Conservation (phyloP, 768 basidiomycete species). For the Russula brevipes region DNA sequence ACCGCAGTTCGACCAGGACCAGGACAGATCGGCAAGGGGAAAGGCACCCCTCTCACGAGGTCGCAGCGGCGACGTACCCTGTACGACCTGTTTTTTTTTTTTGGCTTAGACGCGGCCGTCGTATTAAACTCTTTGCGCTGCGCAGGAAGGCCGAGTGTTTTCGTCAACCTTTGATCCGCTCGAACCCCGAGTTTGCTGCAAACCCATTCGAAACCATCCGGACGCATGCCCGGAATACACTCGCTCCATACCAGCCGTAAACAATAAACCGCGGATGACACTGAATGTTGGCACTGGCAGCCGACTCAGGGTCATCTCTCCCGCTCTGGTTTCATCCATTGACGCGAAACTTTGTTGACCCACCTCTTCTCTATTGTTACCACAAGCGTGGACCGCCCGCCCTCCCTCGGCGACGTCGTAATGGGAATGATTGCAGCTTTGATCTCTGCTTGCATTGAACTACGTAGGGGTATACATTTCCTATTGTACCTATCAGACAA, state of each 20-base stretch:
- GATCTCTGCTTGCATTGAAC: conserved; percentile 10
- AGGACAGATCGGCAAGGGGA: conserved; percentile 66
- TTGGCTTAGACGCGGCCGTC: not conserved
- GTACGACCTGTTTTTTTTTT: conserved; percentile 39
- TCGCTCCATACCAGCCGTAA: conserved; percentile 45
- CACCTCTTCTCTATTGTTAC: not conserved
- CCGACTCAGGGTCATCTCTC: not conserved
- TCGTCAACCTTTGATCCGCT: conserved; percentile 63
- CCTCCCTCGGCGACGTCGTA: not conserved
- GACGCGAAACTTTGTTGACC: not conserved
- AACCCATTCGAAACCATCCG: conserved; percentile 78
- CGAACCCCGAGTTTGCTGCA: conserved; percentile 56
- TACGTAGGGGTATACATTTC: conserved; percentile 21
- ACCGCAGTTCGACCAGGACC: conserved; percentile 30
- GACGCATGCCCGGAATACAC: conserved; percentile 72
- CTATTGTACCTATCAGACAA: conserved; percentile 15
- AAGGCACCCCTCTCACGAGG: conserved; percentile 50
- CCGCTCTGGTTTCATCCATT: conserved; percentile 1
- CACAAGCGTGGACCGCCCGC: not conserved
- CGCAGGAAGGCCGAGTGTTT: conserved; percentile 60
- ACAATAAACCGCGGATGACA: not conserved
- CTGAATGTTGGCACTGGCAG: not conserved
- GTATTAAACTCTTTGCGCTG: not conserved
- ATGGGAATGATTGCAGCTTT: not conserved
- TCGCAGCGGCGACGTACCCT: conserved; percentile 62